These are phyloP conservation scores for Cunninghamia lanceolata DNA, from an alignment of 75 land plant genomes.

Conservation along the genomic window DNA sequence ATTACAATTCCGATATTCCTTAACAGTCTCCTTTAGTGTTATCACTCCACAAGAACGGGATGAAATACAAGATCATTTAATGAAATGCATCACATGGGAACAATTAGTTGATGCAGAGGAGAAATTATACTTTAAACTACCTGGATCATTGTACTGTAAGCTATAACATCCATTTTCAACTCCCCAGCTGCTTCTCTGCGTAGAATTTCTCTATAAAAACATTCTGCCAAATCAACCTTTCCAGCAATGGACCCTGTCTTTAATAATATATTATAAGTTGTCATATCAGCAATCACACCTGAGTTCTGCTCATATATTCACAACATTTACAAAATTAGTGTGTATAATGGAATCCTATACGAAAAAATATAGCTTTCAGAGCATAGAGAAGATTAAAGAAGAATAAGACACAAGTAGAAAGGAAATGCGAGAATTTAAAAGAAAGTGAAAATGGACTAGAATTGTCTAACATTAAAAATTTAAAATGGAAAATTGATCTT, in stretches of 20 bases:
- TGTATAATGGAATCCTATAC: neutral
- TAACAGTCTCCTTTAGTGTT: neutral
- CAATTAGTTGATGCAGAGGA: neutral
- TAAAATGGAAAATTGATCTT: neutral
- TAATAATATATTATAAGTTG: slow-evolving; percentile 79
- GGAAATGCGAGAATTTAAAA: slow-evolving; percentile 12
- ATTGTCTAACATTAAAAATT: neutral
- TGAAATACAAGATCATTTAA: neutral
- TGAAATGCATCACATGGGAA: neutral
- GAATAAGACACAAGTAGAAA: neutral
- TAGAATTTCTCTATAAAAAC: slow-evolving; percentile 49
- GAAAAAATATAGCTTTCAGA: neutral
- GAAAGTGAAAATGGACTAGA: neutral
- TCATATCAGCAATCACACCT: slow-evolving; percentile 58
- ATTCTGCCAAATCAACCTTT: slow-evolving; percentile 60
- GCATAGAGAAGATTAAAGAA: neutral
- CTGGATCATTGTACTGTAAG: slow-evolving; percentile 73
- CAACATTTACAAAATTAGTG: neutral
- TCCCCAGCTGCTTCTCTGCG: slow-evolving; percentile 36
- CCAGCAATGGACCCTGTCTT: slow-evolving; percentile 70
- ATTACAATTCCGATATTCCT: neutral
- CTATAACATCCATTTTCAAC: slow-evolving; percentile 64
- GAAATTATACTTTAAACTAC: slow-evolving; percentile 34
- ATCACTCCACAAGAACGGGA: neutral
- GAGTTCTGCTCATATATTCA: slow-evolving; percentile 37